phyloP scores from a whole-genome alignment of 1,284 basidiomycete genomes.

The Ganoderma resinaceum region DNA sequence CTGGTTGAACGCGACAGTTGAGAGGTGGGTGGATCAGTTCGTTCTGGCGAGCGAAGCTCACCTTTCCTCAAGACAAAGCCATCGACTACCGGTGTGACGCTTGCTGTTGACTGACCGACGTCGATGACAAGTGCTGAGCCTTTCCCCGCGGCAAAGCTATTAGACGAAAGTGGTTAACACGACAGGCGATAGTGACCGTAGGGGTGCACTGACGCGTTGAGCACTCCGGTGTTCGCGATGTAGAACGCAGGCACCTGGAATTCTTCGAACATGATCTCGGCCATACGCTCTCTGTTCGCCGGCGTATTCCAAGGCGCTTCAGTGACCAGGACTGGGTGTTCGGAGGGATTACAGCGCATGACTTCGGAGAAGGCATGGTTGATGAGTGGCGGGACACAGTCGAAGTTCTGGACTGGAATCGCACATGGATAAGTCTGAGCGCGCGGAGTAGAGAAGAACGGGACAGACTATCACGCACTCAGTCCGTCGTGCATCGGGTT shows the following conservation, averaged over 20 bases:
- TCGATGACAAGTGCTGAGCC: constrained; percentile 96
- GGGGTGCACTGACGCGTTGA: constrained; percentile 78
- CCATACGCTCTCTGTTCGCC: constrained; percentile 90
- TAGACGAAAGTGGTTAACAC: neutral
- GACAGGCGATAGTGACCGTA: neutral
- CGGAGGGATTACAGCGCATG: constrained; percentile 75
- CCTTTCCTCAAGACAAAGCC: constrained; percentile 98
- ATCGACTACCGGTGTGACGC: constrained; percentile 95
- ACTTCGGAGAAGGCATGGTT: constrained; percentile 79
- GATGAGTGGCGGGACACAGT: constrained; percentile 77
- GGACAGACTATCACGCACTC: constrained; percentile 59
- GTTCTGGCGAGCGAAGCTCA: constrained; percentile 32
- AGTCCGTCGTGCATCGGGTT: constrained; percentile 90
- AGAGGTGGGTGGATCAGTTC: constrained; percentile 64
- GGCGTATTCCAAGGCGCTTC: constrained; percentile 97
- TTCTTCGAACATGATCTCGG: constrained; percentile 97
- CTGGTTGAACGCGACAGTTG: constrained; percentile 43
- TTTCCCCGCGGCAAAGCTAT: constrained; percentile 94
- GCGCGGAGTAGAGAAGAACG: neutral
- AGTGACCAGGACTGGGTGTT: constrained; percentile 94
- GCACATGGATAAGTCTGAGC: neutral
- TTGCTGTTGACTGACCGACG: constrained; percentile 88
- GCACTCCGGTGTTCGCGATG: constrained; percentile 94
- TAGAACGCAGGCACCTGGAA: constrained; percentile 97
- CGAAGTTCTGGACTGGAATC: constrained; percentile 77